Conservation (phyloP, 1,284 basidiomycete species). For the Pseudozyma thailandica region DNA sequence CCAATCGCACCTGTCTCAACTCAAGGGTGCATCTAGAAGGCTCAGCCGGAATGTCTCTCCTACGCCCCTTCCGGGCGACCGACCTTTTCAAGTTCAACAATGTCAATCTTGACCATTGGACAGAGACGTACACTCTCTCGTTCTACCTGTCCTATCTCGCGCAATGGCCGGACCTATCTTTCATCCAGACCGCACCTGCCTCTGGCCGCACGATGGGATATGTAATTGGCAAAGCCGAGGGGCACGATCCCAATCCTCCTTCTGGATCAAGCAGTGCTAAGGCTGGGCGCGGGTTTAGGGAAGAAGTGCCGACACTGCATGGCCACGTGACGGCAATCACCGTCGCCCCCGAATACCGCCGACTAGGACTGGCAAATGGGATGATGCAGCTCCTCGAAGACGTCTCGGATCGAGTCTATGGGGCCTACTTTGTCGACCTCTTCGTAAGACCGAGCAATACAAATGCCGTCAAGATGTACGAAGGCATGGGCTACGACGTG, state of each 20-base stretch:
- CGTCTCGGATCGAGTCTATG: slow-evolving; percentile 74
- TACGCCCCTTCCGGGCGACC: slow-evolving; percentile 82
- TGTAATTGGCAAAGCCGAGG: slow-evolving; percentile 63
- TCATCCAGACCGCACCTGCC: slow-evolving; percentile 77
- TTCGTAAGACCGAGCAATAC: slow-evolving; percentile 80
- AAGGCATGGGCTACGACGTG: slow-evolving; percentile 85
- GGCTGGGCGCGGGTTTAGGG: not conserved
- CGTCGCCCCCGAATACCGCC: slow-evolving; percentile 88
- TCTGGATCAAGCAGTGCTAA: slow-evolving; percentile 7
- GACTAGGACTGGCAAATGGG: slow-evolving; percentile 80
- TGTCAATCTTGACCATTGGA: slow-evolving; percentile 92
- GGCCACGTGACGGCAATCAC: slow-evolving; percentile 87
- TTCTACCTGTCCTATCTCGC: slow-evolving; percentile 88
- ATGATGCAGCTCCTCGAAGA: slow-evolving; percentile 84
- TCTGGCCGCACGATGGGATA: slow-evolving; percentile 52
- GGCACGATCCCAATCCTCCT: slow-evolving; percentile 30
- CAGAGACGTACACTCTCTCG: slow-evolving; percentile 86
- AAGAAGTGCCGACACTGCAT: slow-evolving; percentile 51
- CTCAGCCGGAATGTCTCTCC: slow-evolving; percentile 77
- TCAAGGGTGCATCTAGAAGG: not conserved
- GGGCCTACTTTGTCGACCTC: slow-evolving; percentile 86
- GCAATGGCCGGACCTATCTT: slow-evolving; percentile 89
- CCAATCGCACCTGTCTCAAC: not conserved
- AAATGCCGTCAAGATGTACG: slow-evolving; percentile 80
- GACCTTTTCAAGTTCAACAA: slow-evolving; percentile 94